phyloP scores from a whole-genome alignment of 2,329 filamentous ascomycete genomes.

The Dichotomopilus funicola region DNA sequence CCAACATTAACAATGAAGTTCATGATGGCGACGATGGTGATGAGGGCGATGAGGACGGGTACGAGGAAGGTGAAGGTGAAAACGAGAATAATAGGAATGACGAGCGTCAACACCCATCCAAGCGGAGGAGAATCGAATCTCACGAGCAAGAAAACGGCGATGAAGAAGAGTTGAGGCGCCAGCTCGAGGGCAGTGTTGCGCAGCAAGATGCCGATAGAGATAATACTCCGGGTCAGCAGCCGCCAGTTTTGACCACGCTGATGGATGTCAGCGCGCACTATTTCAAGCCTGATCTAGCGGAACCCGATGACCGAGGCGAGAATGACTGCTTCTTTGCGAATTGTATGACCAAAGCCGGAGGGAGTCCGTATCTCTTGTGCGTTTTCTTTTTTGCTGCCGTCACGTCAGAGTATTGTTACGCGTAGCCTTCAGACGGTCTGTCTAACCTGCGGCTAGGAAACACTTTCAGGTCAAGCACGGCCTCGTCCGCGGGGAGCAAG shows the following conservation, averaged over 20 bases:
- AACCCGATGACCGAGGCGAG: slow-evolving; percentile 7
- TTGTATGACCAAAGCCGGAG: slow-evolving; percentile 2
- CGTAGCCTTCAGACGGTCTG: no score
- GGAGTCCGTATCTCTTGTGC: slow-evolving; percentile 8
- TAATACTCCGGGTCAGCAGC: background rate
- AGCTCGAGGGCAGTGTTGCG: no score
- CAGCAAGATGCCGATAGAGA: no score
- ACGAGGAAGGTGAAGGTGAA: background rate
- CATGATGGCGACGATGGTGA: background rate
- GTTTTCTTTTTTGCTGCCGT: background rate
- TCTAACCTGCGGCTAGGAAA: background rate
- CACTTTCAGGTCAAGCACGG: slow-evolving; percentile 13
- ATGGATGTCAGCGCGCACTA: background rate
- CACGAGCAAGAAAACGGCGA: background rate
- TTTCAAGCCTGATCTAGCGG: slow-evolving; percentile 1
- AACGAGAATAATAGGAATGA: background rate
- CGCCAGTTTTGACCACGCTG: background rate
- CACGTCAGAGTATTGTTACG: background rate
- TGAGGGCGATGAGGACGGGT: background rate
- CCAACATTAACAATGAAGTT: background rate
- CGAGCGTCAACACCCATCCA: background rate
- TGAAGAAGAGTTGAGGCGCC: background rate
- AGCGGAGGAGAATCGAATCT: background rate
- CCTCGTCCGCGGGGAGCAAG: slow-evolving; percentile 10
- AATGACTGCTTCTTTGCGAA: slow-evolving; percentile 13